Evolutionary conservation across 768 basidiomycete species (phyloP).

Genomic region (Agrocybe pediades): DNA sequence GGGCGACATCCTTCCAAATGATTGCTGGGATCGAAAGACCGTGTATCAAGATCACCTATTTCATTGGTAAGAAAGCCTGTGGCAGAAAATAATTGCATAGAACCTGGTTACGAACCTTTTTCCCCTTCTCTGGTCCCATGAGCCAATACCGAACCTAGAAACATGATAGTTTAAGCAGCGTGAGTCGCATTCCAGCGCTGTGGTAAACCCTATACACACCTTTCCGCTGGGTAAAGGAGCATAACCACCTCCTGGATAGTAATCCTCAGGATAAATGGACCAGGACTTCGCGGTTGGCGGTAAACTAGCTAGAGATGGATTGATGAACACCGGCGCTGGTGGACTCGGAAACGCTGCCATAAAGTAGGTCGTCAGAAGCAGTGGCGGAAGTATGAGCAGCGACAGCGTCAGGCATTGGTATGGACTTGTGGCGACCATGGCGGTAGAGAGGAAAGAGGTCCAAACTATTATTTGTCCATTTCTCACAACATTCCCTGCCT

Average conservation of each 20-base stretch:
- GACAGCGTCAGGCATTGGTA: conserved; percentile 52
- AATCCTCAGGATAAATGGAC: conserved; percentile 73
- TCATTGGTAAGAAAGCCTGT: not conserved
- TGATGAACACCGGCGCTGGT: conserved; percentile 48
- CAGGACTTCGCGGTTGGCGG: conserved; percentile 58
- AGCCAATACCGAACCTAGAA: conserved; percentile 78
- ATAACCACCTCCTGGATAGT: conserved; percentile 65
- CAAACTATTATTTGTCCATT: not conserved
- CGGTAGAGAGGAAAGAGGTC: conserved; percentile 12
- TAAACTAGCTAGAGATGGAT: conserved; percentile 63
- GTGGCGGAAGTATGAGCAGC: conserved; percentile 60
- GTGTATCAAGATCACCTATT: conserved; percentile 76
- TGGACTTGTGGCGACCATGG: conserved; percentile 34
- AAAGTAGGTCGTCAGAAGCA: conserved; percentile 62
- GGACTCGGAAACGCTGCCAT: conserved; percentile 67
- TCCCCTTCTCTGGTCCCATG: conserved; percentile 67
- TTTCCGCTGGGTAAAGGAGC: conserved; percentile 65
- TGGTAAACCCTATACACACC: conserved; percentile 34
- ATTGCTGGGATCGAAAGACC: conserved; percentile 78
- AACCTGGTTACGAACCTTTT: conserved; percentile 47
- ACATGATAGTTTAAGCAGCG: conserved; percentile 1
- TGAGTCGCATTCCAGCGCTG: not conserved
- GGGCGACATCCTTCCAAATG: conserved; percentile 77
- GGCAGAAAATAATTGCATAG: too few species aligned
- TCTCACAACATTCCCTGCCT: not conserved